These are phyloP conservation scores for Extremus antarcticus DNA, from an alignment of 495 filamentous ascomycete genomes.

Conservation along the genomic window DNA sequence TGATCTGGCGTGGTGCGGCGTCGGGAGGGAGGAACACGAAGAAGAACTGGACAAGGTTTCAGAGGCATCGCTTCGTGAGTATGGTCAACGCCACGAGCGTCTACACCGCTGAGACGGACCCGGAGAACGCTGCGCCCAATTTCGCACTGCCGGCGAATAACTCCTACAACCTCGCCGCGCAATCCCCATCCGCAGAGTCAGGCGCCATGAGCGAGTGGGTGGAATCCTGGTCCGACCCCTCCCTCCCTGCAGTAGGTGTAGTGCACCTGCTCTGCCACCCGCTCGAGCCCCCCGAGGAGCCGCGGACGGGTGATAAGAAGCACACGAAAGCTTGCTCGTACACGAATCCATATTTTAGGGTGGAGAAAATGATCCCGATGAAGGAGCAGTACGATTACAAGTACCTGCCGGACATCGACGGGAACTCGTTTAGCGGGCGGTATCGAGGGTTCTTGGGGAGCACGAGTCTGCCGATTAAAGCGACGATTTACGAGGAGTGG, in stretches of 20 bases:
- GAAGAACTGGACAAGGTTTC: slow-evolving; percentile 58
- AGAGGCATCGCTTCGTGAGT: slow-evolving; percentile 61
- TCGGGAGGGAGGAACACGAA: slow-evolving; percentile 53
- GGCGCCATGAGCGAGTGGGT: slow-evolving; percentile 28
- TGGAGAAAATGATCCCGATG: slow-evolving; percentile 11
- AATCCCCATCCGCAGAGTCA: background rate
- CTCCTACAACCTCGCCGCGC: slow-evolving; percentile 23
- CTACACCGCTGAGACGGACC: slow-evolving; percentile 24
- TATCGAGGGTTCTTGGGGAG: slow-evolving; percentile 22
- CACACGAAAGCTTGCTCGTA: slow-evolving; percentile 21
- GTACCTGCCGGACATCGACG: slow-evolving; percentile 33
- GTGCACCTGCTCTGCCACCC: slow-evolving; percentile 28
- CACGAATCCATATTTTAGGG: slow-evolving; percentile 21
- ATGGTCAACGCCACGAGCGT: slow-evolving; percentile 58
- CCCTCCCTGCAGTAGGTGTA: too few relatives aligned
- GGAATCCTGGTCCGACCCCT: slow-evolving; percentile 19
- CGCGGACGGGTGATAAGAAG: background rate
- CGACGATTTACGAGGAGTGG: slow-evolving; percentile 33
- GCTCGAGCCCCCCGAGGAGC: background rate
- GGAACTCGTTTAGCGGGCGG: slow-evolving; percentile 27
- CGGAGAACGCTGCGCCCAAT: slow-evolving; percentile 13
- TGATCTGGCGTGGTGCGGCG: slow-evolving; percentile 63
- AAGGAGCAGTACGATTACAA: slow-evolving; percentile 25
- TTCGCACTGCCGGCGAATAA: slow-evolving; percentile 19
- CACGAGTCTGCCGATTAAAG: slow-evolving; percentile 27